Base-by-base conservation (phyloP, 805 yeast species). In the Saccharomycopsis babjevae region DNA sequence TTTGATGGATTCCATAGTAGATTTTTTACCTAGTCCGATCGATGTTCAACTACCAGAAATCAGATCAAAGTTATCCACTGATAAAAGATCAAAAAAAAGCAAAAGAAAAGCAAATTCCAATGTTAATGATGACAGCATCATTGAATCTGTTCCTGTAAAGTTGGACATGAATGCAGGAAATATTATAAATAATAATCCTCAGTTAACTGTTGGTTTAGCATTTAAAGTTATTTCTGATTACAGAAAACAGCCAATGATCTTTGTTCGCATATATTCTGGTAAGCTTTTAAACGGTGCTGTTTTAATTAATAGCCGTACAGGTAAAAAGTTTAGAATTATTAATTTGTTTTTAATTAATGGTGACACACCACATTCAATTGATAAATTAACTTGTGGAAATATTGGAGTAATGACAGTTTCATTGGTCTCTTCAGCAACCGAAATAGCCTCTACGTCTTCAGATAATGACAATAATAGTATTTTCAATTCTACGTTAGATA, bases 1-100 rank as follows among this genome's bases (percentile, higher is more conserved):
- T 25, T 97, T 93, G 42, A 79, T 94, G 68, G 97, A 94, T 73
- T 94, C 97, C 50, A 96, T 94, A 63, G 93, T 93, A 66, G 97
- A 93, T 72, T 94, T 85, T 75, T 81, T 94, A 69, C 98, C 99
- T 0, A 83, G 91, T 1, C 98, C 98, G 1, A 65, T 79, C 2
- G 91, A 91, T 64, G 76, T 79, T 0, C 69, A 70, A 1, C 66
- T 79, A 2, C 94, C 96, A 0, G 83, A 82, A 55, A 77, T 86
- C 2, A 65, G 75, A 16, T 66, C 65, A 3, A 66, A 13, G 22
- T 64, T 61, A 58, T 59, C 58, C 60, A 66, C 59, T 61, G 66
- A 61, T 62, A 64, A 32, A 62, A 62, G 43, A 67, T 67, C 55
- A 38, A 67, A 67, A 61, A 65, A 66, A 57, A 60, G 68, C 34